phyloP scores from a whole-genome alignment of 2,329 filamentous ascomycete genomes.

The Phialophora expanda region DNA sequence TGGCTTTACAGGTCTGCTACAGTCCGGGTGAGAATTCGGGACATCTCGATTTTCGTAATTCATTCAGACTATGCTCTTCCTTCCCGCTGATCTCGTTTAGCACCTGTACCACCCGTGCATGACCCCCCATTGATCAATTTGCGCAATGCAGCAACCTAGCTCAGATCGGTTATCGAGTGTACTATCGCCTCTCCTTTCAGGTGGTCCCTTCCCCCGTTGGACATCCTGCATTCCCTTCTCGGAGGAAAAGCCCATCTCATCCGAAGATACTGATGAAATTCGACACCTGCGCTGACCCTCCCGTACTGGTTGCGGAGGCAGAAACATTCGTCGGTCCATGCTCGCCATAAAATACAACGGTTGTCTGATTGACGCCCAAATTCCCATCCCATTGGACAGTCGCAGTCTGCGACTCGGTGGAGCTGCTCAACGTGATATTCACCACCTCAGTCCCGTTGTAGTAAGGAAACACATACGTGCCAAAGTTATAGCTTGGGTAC shows the following conservation, averaged over 20 bases:
- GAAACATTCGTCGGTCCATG: constrained; percentile 4
- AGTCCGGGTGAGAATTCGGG: background rate
- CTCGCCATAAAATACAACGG: constrained; percentile 12
- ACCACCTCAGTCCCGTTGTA: constrained; percentile 16
- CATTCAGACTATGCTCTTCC: background rate
- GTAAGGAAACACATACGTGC: constrained; percentile 9
- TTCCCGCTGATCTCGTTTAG: background rate
- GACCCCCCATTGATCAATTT: background rate
- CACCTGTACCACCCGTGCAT: no score
- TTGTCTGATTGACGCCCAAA: constrained; percentile 1
- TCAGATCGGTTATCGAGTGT: background rate
- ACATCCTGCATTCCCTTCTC: background rate
- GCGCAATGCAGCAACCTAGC: background rate
- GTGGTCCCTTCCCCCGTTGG: no score
- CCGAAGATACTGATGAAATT: constrained; percentile 8
- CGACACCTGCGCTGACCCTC: constrained; percentile 10
- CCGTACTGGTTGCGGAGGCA: background rate
- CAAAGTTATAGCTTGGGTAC: constrained; percentile 8
- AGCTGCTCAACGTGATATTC: constrained; percentile 10
- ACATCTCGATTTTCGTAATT: background rate
- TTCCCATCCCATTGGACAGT: constrained; percentile 11
- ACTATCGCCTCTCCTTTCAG: background rate
- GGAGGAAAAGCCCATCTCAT: background rate
- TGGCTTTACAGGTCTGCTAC: background rate
- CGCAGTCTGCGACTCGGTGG: constrained; percentile 2